phyloP scores from a whole-genome alignment of 1,284 basidiomycete genomes.

The Fomitopsis palustris region DNA sequence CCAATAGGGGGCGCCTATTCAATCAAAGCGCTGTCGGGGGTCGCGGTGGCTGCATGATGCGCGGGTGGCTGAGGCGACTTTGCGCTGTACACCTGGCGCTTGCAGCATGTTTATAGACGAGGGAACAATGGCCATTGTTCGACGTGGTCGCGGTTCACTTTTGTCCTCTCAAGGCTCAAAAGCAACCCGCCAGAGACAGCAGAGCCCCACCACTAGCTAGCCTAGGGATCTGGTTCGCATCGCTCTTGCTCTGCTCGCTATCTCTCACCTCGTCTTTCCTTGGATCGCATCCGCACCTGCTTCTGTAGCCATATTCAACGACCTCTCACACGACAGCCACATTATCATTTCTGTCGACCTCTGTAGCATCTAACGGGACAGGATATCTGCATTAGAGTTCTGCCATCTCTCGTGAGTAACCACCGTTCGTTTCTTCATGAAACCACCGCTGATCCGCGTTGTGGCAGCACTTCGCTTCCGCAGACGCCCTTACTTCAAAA shows the following conservation, averaged over 20 bases:
- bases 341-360: not conserved
- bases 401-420: slow-evolving; percentile 5
- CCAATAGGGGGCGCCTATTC: not conserved
- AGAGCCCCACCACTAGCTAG: slow-evolving; percentile 21
- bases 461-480: slow-evolving; percentile 4
- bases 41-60: not conserved
- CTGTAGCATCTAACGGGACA: not conserved
- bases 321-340: not conserved
- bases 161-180: slow-evolving; percentile 20
- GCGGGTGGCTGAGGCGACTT: slow-evolving; percentile 7
- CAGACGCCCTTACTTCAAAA: not conserved
- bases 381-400: slow-evolving; percentile 7
- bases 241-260: not conserved
- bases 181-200: slow-evolving; percentile 10
- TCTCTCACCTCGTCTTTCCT: slow-evolving; percentile 2
- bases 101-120: slow-evolving; percentile 22
- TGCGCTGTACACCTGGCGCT: slow-evolving; percentile 11
- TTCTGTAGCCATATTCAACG: slow-evolving; percentile 9
- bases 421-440: slow-evolving; percentile 5
- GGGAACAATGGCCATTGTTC: slow-evolving; percentile 23
- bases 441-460: slow-evolving; percentile 8
- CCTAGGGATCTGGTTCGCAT: slow-evolving; percentile 13
- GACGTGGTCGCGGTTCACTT: slow-evolving; percentile 18
- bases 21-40: slow-evolving; percentile 8
- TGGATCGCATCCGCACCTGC: not conserved